phyloP scores from a whole-genome alignment of 2,329 filamentous ascomycete species.

The Penicillium sp. region DNA sequence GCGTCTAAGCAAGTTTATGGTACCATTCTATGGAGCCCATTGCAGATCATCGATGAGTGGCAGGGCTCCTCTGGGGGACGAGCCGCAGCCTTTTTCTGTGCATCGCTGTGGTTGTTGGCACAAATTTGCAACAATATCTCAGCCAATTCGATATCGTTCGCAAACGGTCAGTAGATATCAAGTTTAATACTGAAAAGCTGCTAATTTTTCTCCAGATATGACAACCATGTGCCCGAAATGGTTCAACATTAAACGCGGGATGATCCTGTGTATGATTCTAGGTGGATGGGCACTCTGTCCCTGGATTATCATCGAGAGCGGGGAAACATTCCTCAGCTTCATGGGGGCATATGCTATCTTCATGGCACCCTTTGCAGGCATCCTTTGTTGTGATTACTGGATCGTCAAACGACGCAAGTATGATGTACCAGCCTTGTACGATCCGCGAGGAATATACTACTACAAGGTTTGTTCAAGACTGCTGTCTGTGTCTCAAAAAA shows the following conservation, averaged over 20 bases:
- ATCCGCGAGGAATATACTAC: constrained; percentile 36
- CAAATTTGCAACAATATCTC: constrained; percentile 56
- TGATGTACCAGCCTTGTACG: constrained; percentile 47
- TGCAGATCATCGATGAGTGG: constrained; percentile 26
- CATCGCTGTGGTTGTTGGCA: constrained; percentile 40
- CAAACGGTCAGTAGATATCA: not conserved
- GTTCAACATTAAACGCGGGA: constrained; percentile 53
- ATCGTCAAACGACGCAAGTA: constrained; percentile 40
- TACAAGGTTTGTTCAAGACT: not conserved
- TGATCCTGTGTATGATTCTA: constrained; percentile 46
- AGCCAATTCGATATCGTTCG: not conserved
- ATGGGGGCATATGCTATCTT: constrained; percentile 32
- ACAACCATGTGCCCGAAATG: constrained; percentile 52
- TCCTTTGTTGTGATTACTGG: constrained; percentile 47
- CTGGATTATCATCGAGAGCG: constrained; percentile 15
- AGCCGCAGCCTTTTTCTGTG: constrained; percentile 33
- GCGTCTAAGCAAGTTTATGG: not conserved
- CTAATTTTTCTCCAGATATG: not conserved
- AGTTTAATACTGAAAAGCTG: rapidly evolving
- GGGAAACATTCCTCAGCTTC: constrained; percentile 21
- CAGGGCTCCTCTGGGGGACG: constrained; percentile 21
- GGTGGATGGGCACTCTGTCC: constrained; percentile 33
- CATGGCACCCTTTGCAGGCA: constrained; percentile 45
- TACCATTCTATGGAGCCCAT: not conserved
- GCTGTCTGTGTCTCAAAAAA: not conserved